A percentile compares a stretch with the other conserved stretches of the same genome.
Conservation (phyloP, 345 rosid genomes). For the Alliaria petiolata region DNA sequence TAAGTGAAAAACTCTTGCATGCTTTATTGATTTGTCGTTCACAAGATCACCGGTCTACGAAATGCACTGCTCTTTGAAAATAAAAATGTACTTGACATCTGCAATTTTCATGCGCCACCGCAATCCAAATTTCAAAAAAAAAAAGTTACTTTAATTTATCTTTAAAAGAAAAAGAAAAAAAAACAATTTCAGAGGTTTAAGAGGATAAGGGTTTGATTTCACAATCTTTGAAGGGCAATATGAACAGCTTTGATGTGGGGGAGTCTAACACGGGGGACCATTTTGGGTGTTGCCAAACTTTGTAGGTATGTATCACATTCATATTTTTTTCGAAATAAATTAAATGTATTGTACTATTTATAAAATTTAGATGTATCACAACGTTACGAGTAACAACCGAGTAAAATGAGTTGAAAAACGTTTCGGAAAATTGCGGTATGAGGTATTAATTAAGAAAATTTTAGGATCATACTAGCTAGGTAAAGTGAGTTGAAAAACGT, state of each 20-base stretch:
- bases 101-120: not conserved
- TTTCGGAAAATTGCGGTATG: too few relatives aligned
- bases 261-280: conserved; percentile 22
- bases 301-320: conserved; percentile 29
- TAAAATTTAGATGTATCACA: not conserved
- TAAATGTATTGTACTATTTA: not conserved
- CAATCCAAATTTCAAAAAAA: not conserved
- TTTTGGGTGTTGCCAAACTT: conserved; percentile 16
- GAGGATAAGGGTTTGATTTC: conserved; percentile 15
- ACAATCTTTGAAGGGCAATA: conserved; percentile 8
- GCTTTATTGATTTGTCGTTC: too few relatives aligned
- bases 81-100: not conserved
- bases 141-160: not conserved
- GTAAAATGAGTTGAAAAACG: too few relatives aligned
- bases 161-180: not conserved
- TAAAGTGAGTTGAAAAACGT: not conserved
- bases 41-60: too few relatives aligned
- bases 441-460: too few relatives aligned
- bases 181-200: not conserved
- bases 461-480: too few relatives aligned
- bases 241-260: conserved; percentile 26
- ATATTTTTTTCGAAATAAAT: not conserved
- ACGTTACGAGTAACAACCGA: too few relatives aligned
- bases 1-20: too few relatives aligned
- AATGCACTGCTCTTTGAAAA: not conserved